A percentile compares a stretch with the other conserved stretches of the same genome.
Evolutionary conservation across 371 early-diverging fungal species (phyloP).

Genomic region (Gilbertella persicaria): DNA sequence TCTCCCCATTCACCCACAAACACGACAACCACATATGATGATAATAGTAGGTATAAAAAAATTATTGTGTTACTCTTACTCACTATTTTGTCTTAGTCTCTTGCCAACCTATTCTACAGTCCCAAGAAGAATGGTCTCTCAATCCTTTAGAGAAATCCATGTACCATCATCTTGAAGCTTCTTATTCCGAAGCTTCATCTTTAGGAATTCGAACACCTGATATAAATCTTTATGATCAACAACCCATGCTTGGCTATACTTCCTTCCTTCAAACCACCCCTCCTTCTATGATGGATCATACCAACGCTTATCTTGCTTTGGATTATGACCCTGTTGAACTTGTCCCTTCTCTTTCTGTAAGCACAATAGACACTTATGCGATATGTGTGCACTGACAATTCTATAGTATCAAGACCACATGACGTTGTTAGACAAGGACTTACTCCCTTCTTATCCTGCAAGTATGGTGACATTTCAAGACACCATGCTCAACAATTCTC

Average conservation of each 20-base stretch:
- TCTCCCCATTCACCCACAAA: too few species aligned
- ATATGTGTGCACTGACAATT: slow-evolving; percentile 16
- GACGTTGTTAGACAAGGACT: slow-evolving; percentile 22
- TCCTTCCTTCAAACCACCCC: slow-evolving; percentile 8
- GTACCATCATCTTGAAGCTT: background rate
- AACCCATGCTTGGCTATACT: slow-evolving; percentile 7
- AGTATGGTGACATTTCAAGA: too few species aligned
- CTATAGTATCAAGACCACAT: slow-evolving; percentile 31
- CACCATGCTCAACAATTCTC: too few species aligned
- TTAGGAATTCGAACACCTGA: slow-evolving; percentile 27
- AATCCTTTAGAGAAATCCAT: background rate
- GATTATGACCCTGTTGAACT: background rate
- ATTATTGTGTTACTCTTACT: too few species aligned
- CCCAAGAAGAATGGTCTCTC: background rate
- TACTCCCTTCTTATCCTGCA: slow-evolving; percentile 6
- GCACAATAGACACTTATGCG: background rate
- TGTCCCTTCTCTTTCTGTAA: slow-evolving; percentile 19
- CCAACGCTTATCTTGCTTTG: background rate
- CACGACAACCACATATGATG: too few species aligned
- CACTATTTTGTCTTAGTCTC: too few species aligned
- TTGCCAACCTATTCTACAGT: background rate
- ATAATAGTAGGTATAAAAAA: too few species aligned
- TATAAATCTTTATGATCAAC: slow-evolving; percentile 11
- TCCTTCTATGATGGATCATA: background rate
- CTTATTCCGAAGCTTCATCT: slow-evolving; percentile 19